phyloP scores from a whole-genome alignment of 2,329 filamentous ascomycete genomes.

The Cordyceps farinosa region DNA sequence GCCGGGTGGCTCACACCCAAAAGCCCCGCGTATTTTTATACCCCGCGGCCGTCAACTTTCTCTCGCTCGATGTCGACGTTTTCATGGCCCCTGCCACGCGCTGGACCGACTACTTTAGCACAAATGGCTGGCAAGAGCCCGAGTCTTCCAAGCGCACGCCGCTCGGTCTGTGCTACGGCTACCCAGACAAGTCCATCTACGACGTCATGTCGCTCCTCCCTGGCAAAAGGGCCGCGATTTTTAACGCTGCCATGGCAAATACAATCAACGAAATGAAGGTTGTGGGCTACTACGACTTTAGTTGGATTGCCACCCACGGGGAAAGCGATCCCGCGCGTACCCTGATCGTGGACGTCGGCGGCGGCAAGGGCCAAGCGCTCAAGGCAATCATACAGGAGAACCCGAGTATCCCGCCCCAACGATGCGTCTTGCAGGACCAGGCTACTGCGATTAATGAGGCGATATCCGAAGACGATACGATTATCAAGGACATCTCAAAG shows the following conservation, averaged over 20 bases:
- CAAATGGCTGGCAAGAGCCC: conserved; percentile 31
- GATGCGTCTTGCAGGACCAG: conserved; percentile 33
- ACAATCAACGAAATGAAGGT: conserved; percentile 25
- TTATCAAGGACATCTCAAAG: conserved; percentile 23
- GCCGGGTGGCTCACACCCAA: not conserved
- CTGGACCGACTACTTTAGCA: conserved; percentile 30
- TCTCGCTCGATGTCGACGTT: not conserved
- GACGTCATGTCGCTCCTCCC: conserved; percentile 28
- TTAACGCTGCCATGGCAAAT: conserved; percentile 30
- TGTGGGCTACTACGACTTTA: conserved; percentile 30
- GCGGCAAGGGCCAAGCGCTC: conserved; percentile 30
- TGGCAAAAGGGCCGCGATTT: conserved; percentile 23
- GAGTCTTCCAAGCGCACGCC: conserved; percentile 25
- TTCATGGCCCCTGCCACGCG: not conserved
- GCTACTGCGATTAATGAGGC: conserved; percentile 29
- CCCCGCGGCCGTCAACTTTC: not conserved
- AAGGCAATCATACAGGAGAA: conserved; percentile 27
- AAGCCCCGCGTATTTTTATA: not conserved
- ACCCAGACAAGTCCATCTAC: conserved; percentile 31
- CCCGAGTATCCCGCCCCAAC: conserved; percentile 24
- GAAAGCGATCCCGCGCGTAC: conserved; percentile 17
- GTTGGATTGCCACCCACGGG: conserved; percentile 25
- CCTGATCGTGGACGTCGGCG: conserved; percentile 34
- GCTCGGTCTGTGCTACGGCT: conserved; percentile 27
- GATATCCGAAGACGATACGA: conserved; percentile 4